Percentiles rank a stretch among this genome's conserved stretches.
These are phyloP conservation scores for Auxenochlorella protothecoides DNA, from an alignment of 139 green algal genomes.

Conservation along the genomic window DNA sequence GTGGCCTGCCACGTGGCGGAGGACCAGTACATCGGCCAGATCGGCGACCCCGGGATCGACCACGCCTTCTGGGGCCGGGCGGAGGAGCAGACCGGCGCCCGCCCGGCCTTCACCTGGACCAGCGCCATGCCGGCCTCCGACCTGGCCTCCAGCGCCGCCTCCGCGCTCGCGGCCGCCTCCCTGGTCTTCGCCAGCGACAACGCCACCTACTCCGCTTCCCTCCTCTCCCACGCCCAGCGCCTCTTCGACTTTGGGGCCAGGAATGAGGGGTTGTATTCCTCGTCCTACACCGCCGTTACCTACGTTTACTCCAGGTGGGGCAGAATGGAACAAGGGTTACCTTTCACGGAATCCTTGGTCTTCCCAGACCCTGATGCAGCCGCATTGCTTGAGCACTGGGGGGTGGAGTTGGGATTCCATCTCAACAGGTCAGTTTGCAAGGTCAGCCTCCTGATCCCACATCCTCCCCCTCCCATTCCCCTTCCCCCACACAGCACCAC, in stretches of 20 bases:
- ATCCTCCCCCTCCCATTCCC: background rate
- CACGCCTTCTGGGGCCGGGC: constrained; percentile 51
- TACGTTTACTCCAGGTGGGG: background rate
- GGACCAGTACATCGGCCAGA: constrained; percentile 23
- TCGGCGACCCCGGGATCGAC: constrained; percentile 24
- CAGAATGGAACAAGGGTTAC: no score
- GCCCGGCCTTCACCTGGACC: constrained; percentile 23
- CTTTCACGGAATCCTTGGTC: no score
- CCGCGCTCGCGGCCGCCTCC: constrained; percentile 38
- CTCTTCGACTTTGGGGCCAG: constrained; percentile 35
- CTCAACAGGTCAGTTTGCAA: background rate
- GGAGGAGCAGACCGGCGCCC: constrained; percentile 24
- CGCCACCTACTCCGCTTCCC: constrained; percentile 20
- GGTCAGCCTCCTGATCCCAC: background rate
- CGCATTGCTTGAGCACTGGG: no score
- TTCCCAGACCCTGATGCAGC: no score
- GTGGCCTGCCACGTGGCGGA: constrained; percentile 30
- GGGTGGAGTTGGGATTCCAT: background rate
- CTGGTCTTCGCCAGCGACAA: constrained; percentile 37
- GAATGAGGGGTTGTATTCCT: constrained; percentile 40
- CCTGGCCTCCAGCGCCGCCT: constrained; percentile 36
- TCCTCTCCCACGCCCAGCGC: constrained; percentile 32
- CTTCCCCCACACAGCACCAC: constrained; percentile 10
- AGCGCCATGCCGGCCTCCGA: constrained; percentile 39
- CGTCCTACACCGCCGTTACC: constrained; percentile 12